phyloP scores from a whole-genome alignment of 164 flowering plant species.

The Vitis riparia region DNA sequence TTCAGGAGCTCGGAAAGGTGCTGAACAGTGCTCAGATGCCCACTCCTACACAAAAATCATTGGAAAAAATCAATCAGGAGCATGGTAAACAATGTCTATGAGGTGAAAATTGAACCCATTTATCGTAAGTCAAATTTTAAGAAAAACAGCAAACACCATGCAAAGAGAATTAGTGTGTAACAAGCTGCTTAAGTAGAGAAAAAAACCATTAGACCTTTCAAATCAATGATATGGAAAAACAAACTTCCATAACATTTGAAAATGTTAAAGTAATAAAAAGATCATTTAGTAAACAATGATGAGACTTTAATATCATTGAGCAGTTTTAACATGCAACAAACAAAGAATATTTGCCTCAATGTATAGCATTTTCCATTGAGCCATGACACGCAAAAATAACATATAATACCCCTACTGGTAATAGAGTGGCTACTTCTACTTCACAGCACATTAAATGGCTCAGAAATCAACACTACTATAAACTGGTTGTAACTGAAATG shows the following conservation, averaged over 20 bases:
- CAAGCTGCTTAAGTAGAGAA: not conserved
- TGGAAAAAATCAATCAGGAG: slow-evolving; percentile 2
- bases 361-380: too few species aligned
- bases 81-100: not conserved
- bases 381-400: not conserved
- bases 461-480: not conserved
- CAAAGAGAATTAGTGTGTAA: slow-evolving; percentile 1
- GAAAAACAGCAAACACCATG: not conserved
- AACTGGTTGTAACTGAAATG: not conserved
- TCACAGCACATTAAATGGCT: not conserved
- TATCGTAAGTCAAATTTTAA: too few species aligned
- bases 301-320: not conserved
- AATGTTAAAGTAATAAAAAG: not conserved
- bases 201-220: not conserved
- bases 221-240: not conserved
- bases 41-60: slow-evolving; percentile 67
- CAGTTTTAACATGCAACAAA: not conserved
- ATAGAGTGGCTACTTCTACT: not conserved
- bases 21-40: slow-evolving; percentile 98
- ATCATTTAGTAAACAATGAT: not conserved
- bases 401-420: not conserved
- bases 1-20: slow-evolving; percentile 95
- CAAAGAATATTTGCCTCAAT: not conserved
- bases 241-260: not conserved
- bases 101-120: not conserved